phyloP scores from a whole-genome alignment of 257 asterid species.

The Galeopsis tetrahit region DNA sequence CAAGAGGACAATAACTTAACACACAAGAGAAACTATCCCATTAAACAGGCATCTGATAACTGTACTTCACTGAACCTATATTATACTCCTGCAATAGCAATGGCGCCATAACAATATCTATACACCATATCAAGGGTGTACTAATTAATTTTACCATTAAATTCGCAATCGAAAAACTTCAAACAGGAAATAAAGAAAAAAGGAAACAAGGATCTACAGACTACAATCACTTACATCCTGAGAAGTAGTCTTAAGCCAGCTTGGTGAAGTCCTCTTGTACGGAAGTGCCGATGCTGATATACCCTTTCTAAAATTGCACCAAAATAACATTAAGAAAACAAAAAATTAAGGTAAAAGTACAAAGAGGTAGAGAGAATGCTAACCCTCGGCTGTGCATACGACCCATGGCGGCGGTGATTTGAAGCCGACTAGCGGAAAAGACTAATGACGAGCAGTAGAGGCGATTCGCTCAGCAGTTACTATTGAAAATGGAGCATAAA shows the following conservation, averaged over 20 bases:
- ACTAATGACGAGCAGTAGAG: conserved; percentile 17
- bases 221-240: conserved; percentile 42
- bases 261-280: conserved; percentile 66
- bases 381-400: conserved; percentile 97
- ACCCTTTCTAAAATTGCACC: conserved; percentile 54
- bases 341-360: not conserved
- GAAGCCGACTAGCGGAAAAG: not conserved
- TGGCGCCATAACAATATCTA: not conserved
- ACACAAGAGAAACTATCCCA: not conserved
- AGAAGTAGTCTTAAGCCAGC: conserved; percentile 61
- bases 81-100: not conserved
- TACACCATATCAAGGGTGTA: not conserved
- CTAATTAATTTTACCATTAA: not conserved
- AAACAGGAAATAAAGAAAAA: not conserved
- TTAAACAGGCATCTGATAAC: not conserved
- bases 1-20: not conserved
- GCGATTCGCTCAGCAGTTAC: conserved; percentile 7
- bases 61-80: not conserved
- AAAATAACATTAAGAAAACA: not conserved
- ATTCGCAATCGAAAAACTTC: not conserved
- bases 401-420: conserved; percentile 54
- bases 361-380: not conserved
- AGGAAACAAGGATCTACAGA: not conserved
- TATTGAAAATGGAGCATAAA: conserved; percentile 12
- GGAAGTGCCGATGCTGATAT: conserved; percentile 71